Base-by-base conservation (phyloP, 2,329 filamentous ascomycete species). In the Phialophora tarda region DNA sequence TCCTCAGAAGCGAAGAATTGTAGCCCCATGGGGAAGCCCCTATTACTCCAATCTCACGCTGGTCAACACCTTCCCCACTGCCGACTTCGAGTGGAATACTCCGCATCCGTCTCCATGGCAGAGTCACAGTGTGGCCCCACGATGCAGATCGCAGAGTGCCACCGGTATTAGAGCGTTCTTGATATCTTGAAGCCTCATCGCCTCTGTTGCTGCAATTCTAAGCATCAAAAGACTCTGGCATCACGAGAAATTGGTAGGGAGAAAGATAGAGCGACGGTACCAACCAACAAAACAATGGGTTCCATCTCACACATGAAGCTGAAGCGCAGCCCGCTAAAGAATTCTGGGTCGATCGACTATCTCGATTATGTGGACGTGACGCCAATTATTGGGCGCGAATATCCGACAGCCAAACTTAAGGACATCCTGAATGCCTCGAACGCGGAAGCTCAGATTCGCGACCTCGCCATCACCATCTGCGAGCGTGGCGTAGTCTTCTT, bases 401-500 rank as follows among this genome's bases (percentile, higher is more conserved):
- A 77, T 61, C 75, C 75, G 1, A 73, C 72, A 7, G 77, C 78
- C 2, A 80, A 78, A 60, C 71, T 83, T 44, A 75, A 74, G 56
- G 87, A 91, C 38, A 83, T 85, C 71, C 79, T 91, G 5, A 79
- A 86, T 30, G 85, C 86, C 0, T 80, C 84, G 0, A 88, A 90
- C 73, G 81, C 86, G 0, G 88, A 91, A 60, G 84, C 87, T 53
- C 78, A 89, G 23, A 74, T 91, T 26, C 83, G 86, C 0, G 89
- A 91, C 71, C 79, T 92, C 0, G 89, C 88, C 41, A 87, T 60
- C 24, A 63, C 56, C 28, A 62, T 84, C 71, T 83, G 81, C 1
- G 75, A 86, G 66, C 85, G 89, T 0, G 88, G 88, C 11, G 89
- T 91, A 2, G 88, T 90, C 28, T 90, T 91, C 79, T 89, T 91